Percentiles rank a stretch among this genome's conserved stretches.
These are phyloP conservation scores for Colletotrichum horii DNA, from an alignment of 2,329 filamentous ascomycete species.

Conservation along the genomic window DNA sequence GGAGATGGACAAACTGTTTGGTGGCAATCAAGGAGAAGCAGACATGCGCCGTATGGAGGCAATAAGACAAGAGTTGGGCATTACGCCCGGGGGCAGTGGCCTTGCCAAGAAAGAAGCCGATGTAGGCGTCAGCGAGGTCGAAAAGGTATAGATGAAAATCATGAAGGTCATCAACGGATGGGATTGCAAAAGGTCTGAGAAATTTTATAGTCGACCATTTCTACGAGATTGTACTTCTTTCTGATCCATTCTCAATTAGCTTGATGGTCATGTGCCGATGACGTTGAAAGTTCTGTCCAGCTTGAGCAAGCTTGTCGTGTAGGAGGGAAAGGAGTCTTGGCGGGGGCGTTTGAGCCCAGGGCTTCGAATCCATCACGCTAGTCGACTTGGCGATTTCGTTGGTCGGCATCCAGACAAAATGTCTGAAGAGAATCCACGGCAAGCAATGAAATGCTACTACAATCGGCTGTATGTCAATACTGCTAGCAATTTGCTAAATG, in stretches of 20 bases:
- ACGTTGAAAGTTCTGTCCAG: not conserved
- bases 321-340: not conserved
- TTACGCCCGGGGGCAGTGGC: not conserved
- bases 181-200: not conserved
- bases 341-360: not conserved
- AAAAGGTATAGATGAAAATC: not conserved
- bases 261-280: not conserved
- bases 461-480: too few species aligned
- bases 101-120: not conserved
- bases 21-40: conserved; percentile 30
- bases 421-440: not conserved
- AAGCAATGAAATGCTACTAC: too few species aligned
- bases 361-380: not conserved
- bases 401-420: not conserved
- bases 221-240: not conserved
- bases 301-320: not conserved
- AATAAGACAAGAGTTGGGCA: not conserved
- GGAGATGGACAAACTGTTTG: conserved; percentile 55
- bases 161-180: not conserved
- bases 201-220: not conserved
- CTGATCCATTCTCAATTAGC: not conserved
- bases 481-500: too few species aligned
- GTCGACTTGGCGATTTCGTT: not conserved
- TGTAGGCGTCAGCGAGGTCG: not conserved
- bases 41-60: not conserved